phyloP scores from a whole-genome alignment of 306 rosid genomes.

The Lathyrus sativus region DNA sequence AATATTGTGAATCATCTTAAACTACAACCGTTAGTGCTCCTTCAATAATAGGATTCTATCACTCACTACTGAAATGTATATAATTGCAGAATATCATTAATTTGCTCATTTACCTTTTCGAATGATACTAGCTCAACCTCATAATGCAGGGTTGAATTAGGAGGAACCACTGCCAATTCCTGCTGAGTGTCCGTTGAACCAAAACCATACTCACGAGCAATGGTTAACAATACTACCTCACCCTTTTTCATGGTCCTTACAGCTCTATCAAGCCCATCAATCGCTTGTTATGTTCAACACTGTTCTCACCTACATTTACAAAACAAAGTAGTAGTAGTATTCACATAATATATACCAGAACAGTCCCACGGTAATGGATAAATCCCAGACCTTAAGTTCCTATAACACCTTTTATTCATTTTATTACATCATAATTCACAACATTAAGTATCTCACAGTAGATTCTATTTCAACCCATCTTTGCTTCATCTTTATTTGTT shows the following conservation, averaged over 20 bases:
- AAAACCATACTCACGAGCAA: constrained; percentile 88
- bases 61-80: too few relatives aligned
- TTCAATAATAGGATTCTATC: neutral
- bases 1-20: neutral
- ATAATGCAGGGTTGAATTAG: constrained; percentile 68
- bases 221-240: constrained; percentile 70
- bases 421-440: too few relatives aligned
- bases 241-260: constrained; percentile 89
- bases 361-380: too few relatives aligned
- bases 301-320: too few relatives aligned
- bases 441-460: too few relatives aligned
- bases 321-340: too few relatives aligned
- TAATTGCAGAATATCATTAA: neutral
- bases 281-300: constrained; percentile 71
- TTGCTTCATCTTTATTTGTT: too few relatives aligned
- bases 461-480: too few relatives aligned
- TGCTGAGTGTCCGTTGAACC: constrained; percentile 65
- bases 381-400: too few relatives aligned
- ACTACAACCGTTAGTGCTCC: neutral
- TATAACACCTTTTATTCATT: too few relatives aligned
- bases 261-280: constrained; percentile 89
- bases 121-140: constrained; percentile 88
- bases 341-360: too few relatives aligned
- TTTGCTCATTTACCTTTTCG: constrained; percentile 56
- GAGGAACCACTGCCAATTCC: too few relatives aligned